Evolutionary conservation across 2,329 filamentous ascomycete species (phyloP).

Genomic region (Xylariaceae sp.): DNA sequence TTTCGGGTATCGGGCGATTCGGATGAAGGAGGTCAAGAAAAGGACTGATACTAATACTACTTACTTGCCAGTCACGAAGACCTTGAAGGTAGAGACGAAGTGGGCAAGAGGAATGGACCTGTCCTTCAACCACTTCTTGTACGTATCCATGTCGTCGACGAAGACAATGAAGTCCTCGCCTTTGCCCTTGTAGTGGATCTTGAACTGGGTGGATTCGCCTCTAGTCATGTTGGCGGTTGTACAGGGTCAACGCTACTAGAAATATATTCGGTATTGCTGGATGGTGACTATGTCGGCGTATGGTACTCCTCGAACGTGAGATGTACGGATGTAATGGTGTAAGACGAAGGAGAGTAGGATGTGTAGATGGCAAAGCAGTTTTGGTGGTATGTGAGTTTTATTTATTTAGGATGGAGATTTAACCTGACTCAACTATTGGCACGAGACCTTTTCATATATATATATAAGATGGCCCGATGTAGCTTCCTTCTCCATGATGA

Average conservation of each 20-base stretch:
- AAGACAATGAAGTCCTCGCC: slow-evolving; percentile 57
- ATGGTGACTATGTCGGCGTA: not conserved
- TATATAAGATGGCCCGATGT: not conserved
- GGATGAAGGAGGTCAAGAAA: not conserved
- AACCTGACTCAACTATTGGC: too few species aligned
- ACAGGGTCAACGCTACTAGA: not conserved
- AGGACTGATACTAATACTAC: slow-evolving; percentile 33
- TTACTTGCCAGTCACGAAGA: slow-evolving; percentile 87
- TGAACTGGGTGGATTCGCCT: slow-evolving; percentile 64
- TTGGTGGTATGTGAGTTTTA: not conserved
- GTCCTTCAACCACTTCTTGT: slow-evolving; percentile 80
- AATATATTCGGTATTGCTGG: not conserved
- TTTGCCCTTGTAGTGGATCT: slow-evolving; percentile 79
- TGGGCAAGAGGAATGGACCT: slow-evolving; percentile 72
- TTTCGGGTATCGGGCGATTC: not conserved
- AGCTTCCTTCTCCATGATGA: not conserved
- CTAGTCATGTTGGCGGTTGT: slow-evolving; percentile 54
- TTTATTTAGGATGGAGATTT: too few species aligned
- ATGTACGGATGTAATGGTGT: not conserved
- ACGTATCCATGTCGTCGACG: slow-evolving; percentile 54
- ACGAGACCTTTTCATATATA: too few species aligned
- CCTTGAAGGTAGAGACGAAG: slow-evolving; percentile 81
- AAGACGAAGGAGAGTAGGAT: not conserved
- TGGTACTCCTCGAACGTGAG: not conserved
- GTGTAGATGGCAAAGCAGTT: not conserved